Percentiles rank a stretch among this genome's conserved stretches.
phyloP scores from a whole-genome alignment of 345 rosid genomes.

The Rubroshorea leprosula region DNA sequence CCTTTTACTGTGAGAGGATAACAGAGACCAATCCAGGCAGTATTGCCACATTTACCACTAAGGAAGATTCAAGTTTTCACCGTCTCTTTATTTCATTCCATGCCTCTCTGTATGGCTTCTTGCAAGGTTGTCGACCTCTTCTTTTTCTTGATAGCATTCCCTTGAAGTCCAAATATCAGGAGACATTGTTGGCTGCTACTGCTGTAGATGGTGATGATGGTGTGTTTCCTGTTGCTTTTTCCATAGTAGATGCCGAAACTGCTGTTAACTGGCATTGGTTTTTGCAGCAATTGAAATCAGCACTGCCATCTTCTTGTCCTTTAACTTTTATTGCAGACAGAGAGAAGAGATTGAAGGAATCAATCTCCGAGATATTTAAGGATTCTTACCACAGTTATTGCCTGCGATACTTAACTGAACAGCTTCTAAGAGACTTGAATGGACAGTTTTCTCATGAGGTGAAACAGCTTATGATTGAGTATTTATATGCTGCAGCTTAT shows the following conservation, averaged over 20 bases:
- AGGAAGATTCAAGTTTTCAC: constrained; percentile 92
- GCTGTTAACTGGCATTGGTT: constrained; percentile 93
- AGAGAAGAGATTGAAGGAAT: constrained; percentile 65
- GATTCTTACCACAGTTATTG: constrained; percentile 72
- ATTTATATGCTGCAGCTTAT: constrained; percentile 66
- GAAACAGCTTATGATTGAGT: constrained; percentile 69
- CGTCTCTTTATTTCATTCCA: constrained; percentile 84
- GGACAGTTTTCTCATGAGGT: constrained; percentile 89
- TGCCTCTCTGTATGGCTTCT: constrained; percentile 70
- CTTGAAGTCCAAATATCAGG: constrained; percentile 88
- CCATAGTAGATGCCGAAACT: constrained; percentile 75
- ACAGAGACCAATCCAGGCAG: constrained; percentile 87
- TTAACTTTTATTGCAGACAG: constrained; percentile 80
- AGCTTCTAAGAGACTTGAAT: constrained; percentile 71
- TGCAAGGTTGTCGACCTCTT: constrained; percentile 82
- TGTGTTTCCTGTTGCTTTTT: constrained; percentile 80
- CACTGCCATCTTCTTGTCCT: constrained; percentile 50
- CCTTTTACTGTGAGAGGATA: constrained; percentile 73
- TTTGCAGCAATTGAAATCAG: constrained; percentile 66
- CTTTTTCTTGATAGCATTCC: constrained; percentile 81
- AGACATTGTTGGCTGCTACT: constrained; percentile 72
- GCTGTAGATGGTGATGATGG: constrained; percentile 81
- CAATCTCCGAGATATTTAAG: constrained; percentile 53
- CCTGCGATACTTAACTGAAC: constrained; percentile 65
- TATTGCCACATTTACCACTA: constrained; percentile 68